Evolutionary conservation across 495 filamentous ascomycete genomes (phyloP).

Genomic region (Aeminium ludgeri): DNA sequence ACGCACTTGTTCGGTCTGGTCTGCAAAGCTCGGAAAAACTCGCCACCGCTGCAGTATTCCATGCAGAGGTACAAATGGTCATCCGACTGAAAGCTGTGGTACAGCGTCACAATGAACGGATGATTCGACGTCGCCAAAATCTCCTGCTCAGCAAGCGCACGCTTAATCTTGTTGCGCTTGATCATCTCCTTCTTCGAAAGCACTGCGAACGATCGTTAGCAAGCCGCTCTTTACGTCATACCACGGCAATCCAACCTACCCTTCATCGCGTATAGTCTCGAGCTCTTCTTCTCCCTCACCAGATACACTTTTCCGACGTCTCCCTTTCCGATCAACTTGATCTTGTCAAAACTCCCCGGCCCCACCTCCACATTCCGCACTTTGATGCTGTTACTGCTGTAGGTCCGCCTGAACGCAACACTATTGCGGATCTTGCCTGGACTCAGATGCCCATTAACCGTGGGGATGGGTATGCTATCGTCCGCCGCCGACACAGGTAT

Average conservation of each 20-base stretch:
- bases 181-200: conserved; percentile 99
- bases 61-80: conserved; percentile 97
- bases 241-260: conserved; percentile 36
- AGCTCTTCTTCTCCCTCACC: conserved; percentile 93
- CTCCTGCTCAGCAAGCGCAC: conserved; percentile 91
- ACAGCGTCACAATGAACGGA: conserved; percentile 94
- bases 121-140: conserved; percentile 97
- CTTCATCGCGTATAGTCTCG: conserved; percentile 94
- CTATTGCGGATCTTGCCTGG: conserved; percentile 39
- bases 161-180: conserved; percentile 99
- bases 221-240: conserved; percentile 1
- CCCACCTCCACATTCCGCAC: conserved; percentile 93
- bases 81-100: conserved; percentile 97
- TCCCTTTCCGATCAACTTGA: conserved; percentile 96
- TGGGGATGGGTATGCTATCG: conserved; percentile 23
- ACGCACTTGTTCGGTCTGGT: conserved; percentile 94
- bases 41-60: conserved; percentile 97
- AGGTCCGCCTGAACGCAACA: conserved; percentile 76
- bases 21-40: conserved; percentile 94
- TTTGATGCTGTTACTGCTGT: conserved; percentile 98
- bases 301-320: conserved; percentile 98
- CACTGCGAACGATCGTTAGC: conserved; percentile 38
- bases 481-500: conserved; percentile 22
- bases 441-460: conserved; percentile 29
- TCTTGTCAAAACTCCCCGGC: conserved; percentile 94